Conservation (phyloP, 2,329 filamentous ascomycete species). For the Westerdykella sp. region DNA sequence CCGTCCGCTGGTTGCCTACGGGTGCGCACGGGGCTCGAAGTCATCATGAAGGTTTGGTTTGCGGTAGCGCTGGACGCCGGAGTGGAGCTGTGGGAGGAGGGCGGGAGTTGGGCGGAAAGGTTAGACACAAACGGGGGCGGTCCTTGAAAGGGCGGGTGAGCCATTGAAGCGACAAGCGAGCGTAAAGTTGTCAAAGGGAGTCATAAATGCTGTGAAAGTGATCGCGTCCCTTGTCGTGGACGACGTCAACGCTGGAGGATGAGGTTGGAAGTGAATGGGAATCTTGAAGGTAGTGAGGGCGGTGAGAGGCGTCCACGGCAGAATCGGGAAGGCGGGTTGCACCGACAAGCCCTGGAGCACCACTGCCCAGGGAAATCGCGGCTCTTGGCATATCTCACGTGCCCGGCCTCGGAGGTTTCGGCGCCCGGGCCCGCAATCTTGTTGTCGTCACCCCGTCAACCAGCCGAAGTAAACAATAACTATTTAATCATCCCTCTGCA, state of each 20-base stretch:
- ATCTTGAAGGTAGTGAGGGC: neutral
- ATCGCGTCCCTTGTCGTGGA: neutral
- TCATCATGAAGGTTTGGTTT: conserved; percentile 86
- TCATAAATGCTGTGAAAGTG: conserved; percentile 3
- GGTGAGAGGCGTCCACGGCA: neutral
- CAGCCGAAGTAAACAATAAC: conserved; percentile 26
- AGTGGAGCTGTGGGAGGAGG: conserved; percentile 20
- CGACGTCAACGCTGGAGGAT: neutral
- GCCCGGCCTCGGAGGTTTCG: too few species aligned
- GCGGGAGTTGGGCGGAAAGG: conserved; percentile 6
- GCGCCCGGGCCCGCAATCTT: too few species aligned
- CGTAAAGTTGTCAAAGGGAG: conserved; percentile 1
- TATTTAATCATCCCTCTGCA: conserved; percentile 26
- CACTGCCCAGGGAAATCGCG: neutral
- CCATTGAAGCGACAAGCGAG: conserved; percentile 23
- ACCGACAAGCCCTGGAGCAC: too few species aligned
- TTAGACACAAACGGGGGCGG: conserved; percentile 15
- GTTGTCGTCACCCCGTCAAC: conserved; percentile 26
- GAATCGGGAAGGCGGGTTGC: neutral
- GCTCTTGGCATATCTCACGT: too few species aligned
- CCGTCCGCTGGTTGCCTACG: conserved; percentile 56
- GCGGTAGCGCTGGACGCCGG: conserved; percentile 44
- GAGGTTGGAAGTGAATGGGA: neutral
- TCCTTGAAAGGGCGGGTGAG: conserved; percentile 15
- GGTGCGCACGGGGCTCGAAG: conserved; percentile 57